Percentiles rank a stretch among this genome's conserved stretches.
Conservation (phyloP, 169 alveolate genomes). For the Eimeria maxima region DNA sequence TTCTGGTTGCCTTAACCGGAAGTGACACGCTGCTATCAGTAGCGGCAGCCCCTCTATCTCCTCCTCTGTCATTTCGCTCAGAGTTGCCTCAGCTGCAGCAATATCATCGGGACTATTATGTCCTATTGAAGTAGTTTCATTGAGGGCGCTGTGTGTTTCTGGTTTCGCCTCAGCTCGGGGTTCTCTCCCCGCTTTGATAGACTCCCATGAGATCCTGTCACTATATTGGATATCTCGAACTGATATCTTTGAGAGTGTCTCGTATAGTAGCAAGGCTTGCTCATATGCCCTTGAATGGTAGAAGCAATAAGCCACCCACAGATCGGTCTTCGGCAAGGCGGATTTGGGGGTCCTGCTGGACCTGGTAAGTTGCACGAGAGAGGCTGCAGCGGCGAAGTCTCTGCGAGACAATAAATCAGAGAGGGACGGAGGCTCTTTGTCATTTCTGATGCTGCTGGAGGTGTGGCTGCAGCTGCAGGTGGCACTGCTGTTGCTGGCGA, state of each 20-base stretch:
- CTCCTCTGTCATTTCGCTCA: not conserved
- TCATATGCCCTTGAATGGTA: not conserved
- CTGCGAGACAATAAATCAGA: conserved; percentile 2
- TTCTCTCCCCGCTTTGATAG: no score
- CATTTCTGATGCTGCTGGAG: no score
- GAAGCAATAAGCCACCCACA: conserved; percentile 18
- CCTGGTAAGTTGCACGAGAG: not conserved
- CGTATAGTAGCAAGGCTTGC: conserved; percentile 6
- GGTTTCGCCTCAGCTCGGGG: no score
- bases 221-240: no score
- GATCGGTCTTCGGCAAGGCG: not conserved
- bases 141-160: no score
- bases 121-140: no score
- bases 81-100: not conserved
- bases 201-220: no score
- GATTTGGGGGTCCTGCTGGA: not conserved
- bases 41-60: conserved; percentile 13
- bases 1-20: not conserved
- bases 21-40: not conserved
- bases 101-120: not conserved
- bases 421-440: no score
- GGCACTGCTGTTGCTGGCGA: no score
- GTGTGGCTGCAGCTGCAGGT: no score
- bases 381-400: not conserved
- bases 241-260: not conserved